These are phyloP conservation scores for Straminergon stramineum DNA, from an alignment of 225 moss, liverwort and hornwort genomes.

Conservation along the genomic window DNA sequence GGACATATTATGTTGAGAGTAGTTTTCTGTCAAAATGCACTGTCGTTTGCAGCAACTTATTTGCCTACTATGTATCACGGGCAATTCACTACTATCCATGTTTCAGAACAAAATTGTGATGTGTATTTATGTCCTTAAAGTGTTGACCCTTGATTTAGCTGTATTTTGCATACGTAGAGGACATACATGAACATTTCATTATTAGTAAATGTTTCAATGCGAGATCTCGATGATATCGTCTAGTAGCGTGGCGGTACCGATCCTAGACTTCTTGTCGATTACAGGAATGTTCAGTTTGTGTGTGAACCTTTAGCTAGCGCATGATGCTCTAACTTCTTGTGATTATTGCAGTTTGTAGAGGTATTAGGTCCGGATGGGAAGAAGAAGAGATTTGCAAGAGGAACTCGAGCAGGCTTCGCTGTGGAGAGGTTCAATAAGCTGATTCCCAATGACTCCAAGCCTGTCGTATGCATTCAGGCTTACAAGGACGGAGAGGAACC, in stretches of 20 bases:
- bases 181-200: background rate
- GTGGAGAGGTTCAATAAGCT: slow-evolving; percentile 74
- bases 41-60: background rate
- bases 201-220: background rate
- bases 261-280: background rate
- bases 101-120: background rate
- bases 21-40: background rate
- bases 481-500: slow-evolving; percentile 73
- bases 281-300: background rate
- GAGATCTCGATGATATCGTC: background rate
- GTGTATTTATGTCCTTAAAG: background rate
- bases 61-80: background rate
- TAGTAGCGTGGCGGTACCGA: background rate
- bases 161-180: background rate
- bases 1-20: background rate
- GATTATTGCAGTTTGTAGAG: slow-evolving; percentile 70
- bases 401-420: slow-evolving; percentile 74
- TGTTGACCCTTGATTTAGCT: background rate
- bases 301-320: background rate
- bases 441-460: slow-evolving; percentile 30
- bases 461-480: slow-evolving; percentile 59
- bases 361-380: slow-evolving; percentile 65
- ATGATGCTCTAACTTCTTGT: background rate
- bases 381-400: slow-evolving; percentile 65
- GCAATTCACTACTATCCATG: background rate